phyloP scores from a whole-genome alignment of 441 rosid species.

The Raphanus hybrid region DNA sequence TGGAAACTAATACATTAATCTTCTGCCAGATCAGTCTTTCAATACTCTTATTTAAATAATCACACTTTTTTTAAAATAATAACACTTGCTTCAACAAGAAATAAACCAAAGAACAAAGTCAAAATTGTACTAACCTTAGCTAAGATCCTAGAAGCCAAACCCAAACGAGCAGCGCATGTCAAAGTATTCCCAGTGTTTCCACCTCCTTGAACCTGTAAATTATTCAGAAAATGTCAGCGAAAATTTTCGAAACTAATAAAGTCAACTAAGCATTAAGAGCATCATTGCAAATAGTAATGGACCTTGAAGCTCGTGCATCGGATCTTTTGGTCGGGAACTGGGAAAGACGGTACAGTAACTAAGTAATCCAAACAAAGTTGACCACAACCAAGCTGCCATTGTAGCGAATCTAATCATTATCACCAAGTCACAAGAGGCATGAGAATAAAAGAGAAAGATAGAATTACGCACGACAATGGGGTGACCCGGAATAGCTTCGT shows the following conservation, averaged over 20 bases:
- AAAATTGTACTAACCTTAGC: slow-evolving; percentile 61
- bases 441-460: slow-evolving; percentile 12
- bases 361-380: slow-evolving; percentile 64
- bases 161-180: slow-evolving; percentile 82
- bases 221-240: background rate
- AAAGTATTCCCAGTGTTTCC: slow-evolving; percentile 81
- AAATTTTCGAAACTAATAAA: background rate
- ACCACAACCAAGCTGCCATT: slow-evolving; percentile 74
- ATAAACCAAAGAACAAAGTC: background rate
- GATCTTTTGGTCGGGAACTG: slow-evolving; percentile 83
- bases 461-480: slow-evolving; percentile 32
- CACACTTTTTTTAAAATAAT: background rate
- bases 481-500: background rate
- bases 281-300: background rate
- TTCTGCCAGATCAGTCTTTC: background rate
- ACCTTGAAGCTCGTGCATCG: slow-evolving; percentile 77
- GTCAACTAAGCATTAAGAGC: slow-evolving; percentile 10
- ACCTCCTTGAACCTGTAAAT: slow-evolving; percentile 77
- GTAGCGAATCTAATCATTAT: slow-evolving; percentile 9
- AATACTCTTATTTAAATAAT: background rate
- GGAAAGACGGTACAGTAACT: slow-evolving; percentile 76
- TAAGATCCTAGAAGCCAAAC: slow-evolving; percentile 66
- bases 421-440: background rate
- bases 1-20: background rate
- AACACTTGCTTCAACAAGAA: background rate